Evolutionary conservation across 192 early-diverging fungal species (phyloP).

Genomic region (Irineochytrium annulatum): DNA sequence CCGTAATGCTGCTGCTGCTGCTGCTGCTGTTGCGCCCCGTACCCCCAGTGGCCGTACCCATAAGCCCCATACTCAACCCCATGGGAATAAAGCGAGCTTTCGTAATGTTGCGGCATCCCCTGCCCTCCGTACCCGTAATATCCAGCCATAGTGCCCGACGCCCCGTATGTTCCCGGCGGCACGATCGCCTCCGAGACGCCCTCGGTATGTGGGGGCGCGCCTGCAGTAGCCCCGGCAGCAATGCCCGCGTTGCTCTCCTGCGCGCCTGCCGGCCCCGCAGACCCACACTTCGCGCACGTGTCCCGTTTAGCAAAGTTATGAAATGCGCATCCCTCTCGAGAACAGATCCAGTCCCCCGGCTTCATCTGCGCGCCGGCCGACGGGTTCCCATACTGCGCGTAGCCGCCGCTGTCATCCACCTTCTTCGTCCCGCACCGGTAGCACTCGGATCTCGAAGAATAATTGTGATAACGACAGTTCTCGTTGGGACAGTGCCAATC

Average conservation of each 20-base stretch:
- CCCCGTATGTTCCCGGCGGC: not conserved
- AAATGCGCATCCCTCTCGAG: slow-evolving; percentile 50
- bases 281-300: slow-evolving; percentile 51
- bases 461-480: slow-evolving; percentile 70
- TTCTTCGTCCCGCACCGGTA: slow-evolving; percentile 55
- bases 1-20: too few relatives aligned
- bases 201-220: not conserved
- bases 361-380: slow-evolving; percentile 11
- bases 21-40: not conserved
- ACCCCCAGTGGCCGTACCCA: not conserved
- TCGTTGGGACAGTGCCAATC: slow-evolving; percentile 72
- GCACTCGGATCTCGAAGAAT: slow-evolving; percentile 63
- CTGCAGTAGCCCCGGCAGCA: not conserved
- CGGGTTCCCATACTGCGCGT: not conserved
- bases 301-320: slow-evolving; percentile 63
- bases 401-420: not conserved
- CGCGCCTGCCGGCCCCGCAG: slow-evolving; percentile 3
- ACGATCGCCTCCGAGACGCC: not conserved
- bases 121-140: not conserved
- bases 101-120: not conserved
- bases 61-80: not conserved
- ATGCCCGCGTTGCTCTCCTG: not conserved
- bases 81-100: not conserved
- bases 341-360: slow-evolving; percentile 27
- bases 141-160: not conserved